Evolutionary conservation across 345 rosid species (phyloP).

Genomic region (Eucalyptus regnans): DNA sequence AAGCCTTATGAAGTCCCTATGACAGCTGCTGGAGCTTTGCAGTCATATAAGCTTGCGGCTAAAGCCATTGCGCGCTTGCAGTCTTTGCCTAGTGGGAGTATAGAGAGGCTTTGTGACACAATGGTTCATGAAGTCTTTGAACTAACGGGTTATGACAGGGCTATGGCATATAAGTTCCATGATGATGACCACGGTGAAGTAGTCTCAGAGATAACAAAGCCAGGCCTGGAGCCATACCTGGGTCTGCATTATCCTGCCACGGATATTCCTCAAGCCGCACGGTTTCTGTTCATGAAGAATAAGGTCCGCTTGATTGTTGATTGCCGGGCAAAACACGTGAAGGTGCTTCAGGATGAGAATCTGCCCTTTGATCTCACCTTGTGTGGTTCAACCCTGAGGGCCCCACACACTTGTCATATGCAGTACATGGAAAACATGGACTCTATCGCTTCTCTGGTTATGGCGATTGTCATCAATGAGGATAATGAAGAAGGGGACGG

Average conservation of each 20-base stretch:
- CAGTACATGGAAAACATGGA: slow-evolving; percentile 95
- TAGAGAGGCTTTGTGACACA: slow-evolving; percentile 82
- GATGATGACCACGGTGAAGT: slow-evolving; percentile 99
- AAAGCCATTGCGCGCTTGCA: slow-evolving; percentile 88
- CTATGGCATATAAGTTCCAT: slow-evolving; percentile 90
- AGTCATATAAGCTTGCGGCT: slow-evolving; percentile 95
- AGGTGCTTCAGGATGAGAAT: slow-evolving; percentile 87
- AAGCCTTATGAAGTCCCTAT: slow-evolving; percentile 92
- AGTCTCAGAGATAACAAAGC: slow-evolving; percentile 74
- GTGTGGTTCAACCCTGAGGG: slow-evolving; percentile 93
- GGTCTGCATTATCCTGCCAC: slow-evolving; percentile 99
- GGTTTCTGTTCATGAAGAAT: slow-evolving; percentile 93
- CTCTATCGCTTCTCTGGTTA: slow-evolving; percentile 87
- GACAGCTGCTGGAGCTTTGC: slow-evolving; percentile 98
- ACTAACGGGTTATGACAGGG: slow-evolving; percentile 95
- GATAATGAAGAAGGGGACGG: slow-evolving; percentile 48
- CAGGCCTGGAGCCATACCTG: slow-evolving; percentile 84
- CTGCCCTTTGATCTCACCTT: slow-evolving; percentile 70
- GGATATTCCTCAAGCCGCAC: slow-evolving; percentile 92
- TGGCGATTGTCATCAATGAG: slow-evolving; percentile 92
- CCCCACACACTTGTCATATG: slow-evolving; percentile 86
- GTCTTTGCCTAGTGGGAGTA: slow-evolving; percentile 79
- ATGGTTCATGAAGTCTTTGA: slow-evolving; percentile 96
- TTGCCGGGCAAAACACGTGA: slow-evolving; percentile 75
- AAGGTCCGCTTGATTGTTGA: slow-evolving; percentile 95